Percentiles rank a stretch among this genome's conserved stretches.
Conservation (phyloP, 2,329 filamentous ascomycete genomes). For the Fusarium avenaceum region DNA sequence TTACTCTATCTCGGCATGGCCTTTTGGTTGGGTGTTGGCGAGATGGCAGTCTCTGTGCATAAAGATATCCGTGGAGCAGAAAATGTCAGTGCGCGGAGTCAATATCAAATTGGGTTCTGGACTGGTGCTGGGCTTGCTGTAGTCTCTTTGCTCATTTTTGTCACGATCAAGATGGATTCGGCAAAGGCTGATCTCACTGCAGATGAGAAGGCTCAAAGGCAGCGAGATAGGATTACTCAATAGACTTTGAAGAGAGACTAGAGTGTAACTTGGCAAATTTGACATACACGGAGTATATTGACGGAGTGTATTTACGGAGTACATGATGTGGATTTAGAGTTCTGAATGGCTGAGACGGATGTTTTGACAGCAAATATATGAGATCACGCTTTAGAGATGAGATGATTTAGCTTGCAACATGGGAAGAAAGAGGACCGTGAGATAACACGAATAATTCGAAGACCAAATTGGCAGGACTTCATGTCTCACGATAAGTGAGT, state of each 20-base stretch:
- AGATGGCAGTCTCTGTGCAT: conserved; percentile 70
- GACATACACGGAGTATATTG: too few relatives aligned
- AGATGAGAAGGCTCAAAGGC: conserved; percentile 63
- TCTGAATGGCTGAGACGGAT: neutral
- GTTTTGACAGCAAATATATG: neutral
- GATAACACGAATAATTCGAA: too few relatives aligned
- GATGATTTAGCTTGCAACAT: neutral
- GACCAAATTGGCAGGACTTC: neutral
- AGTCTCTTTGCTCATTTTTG: conserved; percentile 65
- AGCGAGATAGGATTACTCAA: neutral
- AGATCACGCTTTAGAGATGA: neutral
- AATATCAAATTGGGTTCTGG: conserved; percentile 77
- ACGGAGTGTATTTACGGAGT: too few relatives aligned
- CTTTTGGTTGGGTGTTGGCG: conserved; percentile 77
- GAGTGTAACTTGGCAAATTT: neutral
- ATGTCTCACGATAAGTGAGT: neutral
- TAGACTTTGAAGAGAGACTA: neutral
- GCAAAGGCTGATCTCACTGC: conserved; percentile 69
- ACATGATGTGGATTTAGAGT: too few relatives aligned
- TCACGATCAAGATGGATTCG: conserved; percentile 68
- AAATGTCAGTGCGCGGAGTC: conserved; percentile 59
- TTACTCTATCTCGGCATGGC: conserved; percentile 80
- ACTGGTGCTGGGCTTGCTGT: conserved; percentile 70
- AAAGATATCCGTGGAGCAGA: conserved; percentile 45
- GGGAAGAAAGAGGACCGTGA: neutral